phyloP scores from a whole-genome alignment of 2,329 filamentous ascomycete genomes.

The Fusarium sp. region DNA sequence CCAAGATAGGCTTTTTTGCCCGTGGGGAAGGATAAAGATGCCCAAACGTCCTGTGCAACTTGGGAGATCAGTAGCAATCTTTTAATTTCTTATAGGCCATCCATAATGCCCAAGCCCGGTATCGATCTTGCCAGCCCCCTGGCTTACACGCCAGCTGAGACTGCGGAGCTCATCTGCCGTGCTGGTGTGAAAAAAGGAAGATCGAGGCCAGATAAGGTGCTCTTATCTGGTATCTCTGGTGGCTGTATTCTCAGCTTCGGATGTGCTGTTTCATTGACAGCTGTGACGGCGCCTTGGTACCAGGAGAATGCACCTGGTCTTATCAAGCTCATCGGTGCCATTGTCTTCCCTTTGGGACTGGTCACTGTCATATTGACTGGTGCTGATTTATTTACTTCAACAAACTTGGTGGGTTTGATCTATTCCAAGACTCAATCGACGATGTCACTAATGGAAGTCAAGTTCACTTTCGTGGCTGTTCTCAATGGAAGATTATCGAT shows the following conservation, averaged over 20 bases:
- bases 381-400: slow-evolving; percentile 44
- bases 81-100: neutral
- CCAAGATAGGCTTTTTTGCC: neutral
- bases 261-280: slow-evolving; percentile 43
- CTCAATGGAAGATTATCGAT: slow-evolving; percentile 39
- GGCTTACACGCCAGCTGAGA: slow-evolving; percentile 45
- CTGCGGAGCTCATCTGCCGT: slow-evolving; percentile 43
- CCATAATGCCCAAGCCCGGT: slow-evolving; percentile 4
- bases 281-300: slow-evolving; percentile 44
- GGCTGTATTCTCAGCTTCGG: slow-evolving; percentile 42
- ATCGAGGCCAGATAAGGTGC: slow-evolving; percentile 40
- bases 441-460: neutral
- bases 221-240: slow-evolving; percentile 40
- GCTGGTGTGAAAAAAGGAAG: slow-evolving; percentile 43
- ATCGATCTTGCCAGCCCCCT: slow-evolving; percentile 16
- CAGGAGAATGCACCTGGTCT: slow-evolving; percentile 45
- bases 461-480: slow-evolving; percentile 46
- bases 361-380: slow-evolving; percentile 43
- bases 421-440: accelerated
- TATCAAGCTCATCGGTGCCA: slow-evolving; percentile 40
- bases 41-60: neutral
- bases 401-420: slow-evolving; percentile 41
- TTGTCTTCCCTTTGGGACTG: slow-evolving; percentile 42
- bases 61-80: neutral
- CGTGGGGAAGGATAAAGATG: slow-evolving; percentile 1